Evolutionary conservation across 305 asterid genomes (phyloP).

Genomic region (Solanum hybrid): DNA sequence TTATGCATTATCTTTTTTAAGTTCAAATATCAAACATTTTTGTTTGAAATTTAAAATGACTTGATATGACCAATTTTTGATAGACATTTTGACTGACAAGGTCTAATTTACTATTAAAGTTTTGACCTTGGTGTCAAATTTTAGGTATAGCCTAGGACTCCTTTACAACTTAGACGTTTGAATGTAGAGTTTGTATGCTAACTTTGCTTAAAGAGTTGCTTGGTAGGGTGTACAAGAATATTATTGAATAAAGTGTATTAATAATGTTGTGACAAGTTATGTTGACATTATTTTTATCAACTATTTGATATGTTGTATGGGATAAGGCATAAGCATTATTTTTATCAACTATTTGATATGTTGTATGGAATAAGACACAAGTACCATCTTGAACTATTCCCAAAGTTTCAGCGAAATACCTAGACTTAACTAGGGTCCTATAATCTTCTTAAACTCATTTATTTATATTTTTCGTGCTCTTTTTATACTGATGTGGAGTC

Average conservation of each 20-base stretch:
- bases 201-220: background rate
- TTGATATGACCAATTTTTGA: background rate
- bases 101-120: background rate
- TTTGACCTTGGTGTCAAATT: background rate
- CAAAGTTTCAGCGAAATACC: background rate
- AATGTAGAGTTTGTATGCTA: background rate
- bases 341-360: background rate
- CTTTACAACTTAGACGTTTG: background rate
- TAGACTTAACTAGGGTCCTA: background rate
- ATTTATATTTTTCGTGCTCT: background rate
- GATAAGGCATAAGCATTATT: background rate
- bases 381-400: background rate
- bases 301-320: background rate
- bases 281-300: background rate
- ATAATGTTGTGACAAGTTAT: background rate
- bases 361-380: background rate
- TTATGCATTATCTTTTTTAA: background rate
- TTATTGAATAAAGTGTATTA: background rate
- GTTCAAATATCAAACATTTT: too few relatives aligned
- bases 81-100: background rate
- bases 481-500: background rate
- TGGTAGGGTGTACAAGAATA: background rate
- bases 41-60: background rate
- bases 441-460: background rate
- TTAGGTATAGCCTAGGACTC: background rate